These are phyloP conservation scores for Cornus suecica DNA, from an alignment of 148 eudicot genomes.

Conservation along the genomic window DNA sequence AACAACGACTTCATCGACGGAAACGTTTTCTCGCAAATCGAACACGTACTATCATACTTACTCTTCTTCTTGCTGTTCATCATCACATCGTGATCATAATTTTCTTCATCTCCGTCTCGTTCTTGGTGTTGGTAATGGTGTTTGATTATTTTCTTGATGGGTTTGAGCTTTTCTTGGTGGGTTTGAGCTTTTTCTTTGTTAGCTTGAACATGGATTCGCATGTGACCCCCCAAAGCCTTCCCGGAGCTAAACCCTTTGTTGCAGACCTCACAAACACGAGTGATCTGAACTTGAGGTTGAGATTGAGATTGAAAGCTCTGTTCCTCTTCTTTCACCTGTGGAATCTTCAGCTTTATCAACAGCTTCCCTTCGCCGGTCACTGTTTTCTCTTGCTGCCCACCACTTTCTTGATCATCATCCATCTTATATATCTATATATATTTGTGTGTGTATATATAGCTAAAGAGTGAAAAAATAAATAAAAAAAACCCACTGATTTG, in stretches of 20 bases:
- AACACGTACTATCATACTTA: too few species aligned
- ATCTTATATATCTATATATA: neutral
- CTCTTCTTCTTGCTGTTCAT: too few species aligned
- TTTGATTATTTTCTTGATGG: neutral
- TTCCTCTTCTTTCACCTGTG: neutral
- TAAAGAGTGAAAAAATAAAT: too few species aligned
- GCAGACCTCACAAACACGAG: constrained; percentile 28
- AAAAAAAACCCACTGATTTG: too few species aligned
- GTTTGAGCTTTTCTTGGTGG: constrained; percentile 8
- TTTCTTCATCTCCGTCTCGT: neutral
- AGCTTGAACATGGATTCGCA: constrained; percentile 37
- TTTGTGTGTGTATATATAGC: too few species aligned
- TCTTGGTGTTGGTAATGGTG: neutral
- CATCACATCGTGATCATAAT: neutral
- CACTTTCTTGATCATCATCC: constrained; percentile 3
- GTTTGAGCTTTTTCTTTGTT: neutral
- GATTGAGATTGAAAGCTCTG: too few species aligned
- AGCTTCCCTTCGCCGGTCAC: constrained; percentile 16
- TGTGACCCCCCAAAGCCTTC: constrained; percentile 50
- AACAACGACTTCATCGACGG: constrained; percentile 39
- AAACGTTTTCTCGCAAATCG: constrained; percentile 32
- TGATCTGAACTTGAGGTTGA: neutral
- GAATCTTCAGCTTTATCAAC: constrained; percentile 20
- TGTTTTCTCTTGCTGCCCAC: neutral
- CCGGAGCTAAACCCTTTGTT: constrained; percentile 35